These are phyloP conservation scores for Fonsecaea multimorphosa DNA, from an alignment of 2,329 filamentous ascomycete species.

Conservation along the genomic window DNA sequence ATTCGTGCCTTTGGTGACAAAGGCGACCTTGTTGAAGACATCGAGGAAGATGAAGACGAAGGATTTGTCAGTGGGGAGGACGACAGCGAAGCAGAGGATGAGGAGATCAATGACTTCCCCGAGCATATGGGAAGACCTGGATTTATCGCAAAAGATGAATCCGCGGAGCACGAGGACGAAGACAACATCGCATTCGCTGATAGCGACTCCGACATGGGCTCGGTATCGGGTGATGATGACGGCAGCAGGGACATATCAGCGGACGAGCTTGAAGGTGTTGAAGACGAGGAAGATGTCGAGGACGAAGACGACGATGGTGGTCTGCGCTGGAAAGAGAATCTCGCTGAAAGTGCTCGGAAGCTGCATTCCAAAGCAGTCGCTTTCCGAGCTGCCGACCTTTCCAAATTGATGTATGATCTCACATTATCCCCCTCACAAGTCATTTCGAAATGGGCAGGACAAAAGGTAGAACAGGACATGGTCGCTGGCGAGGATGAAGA, in stretches of 20 bases:
- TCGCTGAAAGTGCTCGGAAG: slow-evolving; percentile 74
- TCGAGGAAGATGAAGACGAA: slow-evolving; percentile 65
- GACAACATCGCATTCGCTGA: slow-evolving; percentile 90
- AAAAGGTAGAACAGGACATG: slow-evolving; percentile 65
- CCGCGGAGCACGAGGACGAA: slow-evolving; percentile 61
- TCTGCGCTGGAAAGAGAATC: slow-evolving; percentile 85
- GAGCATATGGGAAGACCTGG: slow-evolving; percentile 53
- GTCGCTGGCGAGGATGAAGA: slow-evolving; percentile 63
- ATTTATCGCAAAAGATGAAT: slow-evolving; percentile 54
- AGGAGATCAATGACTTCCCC: slow-evolving; percentile 47
- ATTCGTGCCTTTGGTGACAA: slow-evolving; percentile 58
- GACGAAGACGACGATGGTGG: slow-evolving; percentile 69
- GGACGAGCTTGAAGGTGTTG: slow-evolving; percentile 60
- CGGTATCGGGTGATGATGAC: slow-evolving; percentile 71
- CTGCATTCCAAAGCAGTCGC: slow-evolving; percentile 73
- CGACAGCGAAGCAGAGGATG: slow-evolving; percentile 57
- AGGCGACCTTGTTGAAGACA: slow-evolving; percentile 55
- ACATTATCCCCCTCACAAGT: slow-evolving; percentile 76
- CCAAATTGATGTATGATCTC: slow-evolving; percentile 86
- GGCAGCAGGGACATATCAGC: slow-evolving; percentile 58
- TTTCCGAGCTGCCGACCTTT: slow-evolving; percentile 81
- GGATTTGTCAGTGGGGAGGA: slow-evolving; percentile 60
- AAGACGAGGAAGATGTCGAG: slow-evolving; percentile 57
- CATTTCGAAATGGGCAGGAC: slow-evolving; percentile 78
- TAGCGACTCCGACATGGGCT: slow-evolving; percentile 94